A percentile compares a stretch with the other conserved stretches of the same genome.
Conservation (phyloP, 1,139 yeast genomes). For the Saccharomyces hybrid region DNA sequence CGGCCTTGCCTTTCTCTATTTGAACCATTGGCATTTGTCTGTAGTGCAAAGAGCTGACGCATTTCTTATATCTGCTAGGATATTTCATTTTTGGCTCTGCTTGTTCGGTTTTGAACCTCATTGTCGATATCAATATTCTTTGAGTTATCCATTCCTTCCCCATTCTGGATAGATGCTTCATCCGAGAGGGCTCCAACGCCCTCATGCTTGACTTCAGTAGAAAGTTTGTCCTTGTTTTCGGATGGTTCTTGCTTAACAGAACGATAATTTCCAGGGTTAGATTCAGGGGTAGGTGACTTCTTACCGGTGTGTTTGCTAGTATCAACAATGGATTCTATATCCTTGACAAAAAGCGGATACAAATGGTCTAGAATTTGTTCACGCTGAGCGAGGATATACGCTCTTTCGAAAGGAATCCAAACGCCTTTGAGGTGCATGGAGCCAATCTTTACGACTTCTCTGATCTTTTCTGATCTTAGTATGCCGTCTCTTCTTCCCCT, state of each 20-base stretch:
- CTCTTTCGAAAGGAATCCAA: conserved; percentile 95
- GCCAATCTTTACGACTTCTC: conserved; percentile 93
- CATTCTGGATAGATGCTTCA: not conserved
- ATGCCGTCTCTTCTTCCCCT: conserved; percentile 95
- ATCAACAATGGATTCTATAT: conserved; percentile 27
- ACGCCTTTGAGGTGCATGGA: conserved; percentile 97
- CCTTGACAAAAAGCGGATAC: conserved; percentile 83
- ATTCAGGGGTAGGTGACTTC: not conserved
- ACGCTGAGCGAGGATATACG: conserved; percentile 80
- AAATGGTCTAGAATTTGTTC: conserved; percentile 81
- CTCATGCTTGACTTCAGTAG: not conserved
- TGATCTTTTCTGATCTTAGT: conserved; percentile 74
- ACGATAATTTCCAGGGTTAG: not conserved
- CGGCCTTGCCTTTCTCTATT: not conserved
- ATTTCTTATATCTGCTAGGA: not conserved
- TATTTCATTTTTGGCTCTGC: not conserved
- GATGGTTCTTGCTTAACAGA: not conserved
- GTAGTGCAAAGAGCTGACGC: not conserved
- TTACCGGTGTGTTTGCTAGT: not conserved
- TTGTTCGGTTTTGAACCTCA: not conserved
- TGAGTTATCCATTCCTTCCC: not conserved
- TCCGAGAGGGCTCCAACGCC: not conserved
- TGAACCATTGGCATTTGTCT: not conserved
- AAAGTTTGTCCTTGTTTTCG: not conserved
- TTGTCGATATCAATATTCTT: not conserved